Evolutionary conservation across 768 basidiomycete species (phyloP), one percentile per base, ranked within the genome.

Genomic region (Pulveroboletus sp.): DNA sequence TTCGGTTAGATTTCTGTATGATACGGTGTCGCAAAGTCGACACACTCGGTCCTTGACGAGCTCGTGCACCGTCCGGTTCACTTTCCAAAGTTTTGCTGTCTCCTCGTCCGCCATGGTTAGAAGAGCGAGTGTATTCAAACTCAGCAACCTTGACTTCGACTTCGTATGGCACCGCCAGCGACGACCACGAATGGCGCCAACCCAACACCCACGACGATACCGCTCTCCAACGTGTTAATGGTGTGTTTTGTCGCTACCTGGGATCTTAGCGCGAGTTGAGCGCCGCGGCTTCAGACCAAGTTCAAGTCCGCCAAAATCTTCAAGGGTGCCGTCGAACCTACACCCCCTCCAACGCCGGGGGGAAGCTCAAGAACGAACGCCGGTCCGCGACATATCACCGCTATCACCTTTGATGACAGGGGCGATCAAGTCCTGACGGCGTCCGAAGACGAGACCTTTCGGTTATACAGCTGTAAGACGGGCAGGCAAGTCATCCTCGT

Each of bases 31-130:
- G 56, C 49, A 27, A 55, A 48, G 47, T 46, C 50, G 50, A 60
- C 55, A 32, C 64, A 97, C 96, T 76, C 96, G 82, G 69, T 99
- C 95, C 67, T 85, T 82, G 55, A 94, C 91, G 45, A 99, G 83
- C 71, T 99, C 95, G 66, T 97, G 94, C 36, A 97, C 87, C 42
- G 96, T 98, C 61, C 91, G 75, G 70, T 93, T 93, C 55, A 98
- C 93, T 63, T 94, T 88, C 92, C 93, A 98, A 63, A 98, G 77
- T 63, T 84, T 85, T 50, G 93, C 87, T 53, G 85, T 80, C 68
- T 91, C 89, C 71, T 90, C 87, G 59, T 89, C 86, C 56, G 76
- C 73, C 85, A 89, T 86, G 60, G 69, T 62, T 63, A 59, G 40
- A 38, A 47, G 45, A 29, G n/a, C 59, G 45, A 41, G 38, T 40